These are phyloP conservation scores for Pseudotulostoma volvatum DNA, from an alignment of 495 filamentous ascomycete species.

Conservation along the genomic window DNA sequence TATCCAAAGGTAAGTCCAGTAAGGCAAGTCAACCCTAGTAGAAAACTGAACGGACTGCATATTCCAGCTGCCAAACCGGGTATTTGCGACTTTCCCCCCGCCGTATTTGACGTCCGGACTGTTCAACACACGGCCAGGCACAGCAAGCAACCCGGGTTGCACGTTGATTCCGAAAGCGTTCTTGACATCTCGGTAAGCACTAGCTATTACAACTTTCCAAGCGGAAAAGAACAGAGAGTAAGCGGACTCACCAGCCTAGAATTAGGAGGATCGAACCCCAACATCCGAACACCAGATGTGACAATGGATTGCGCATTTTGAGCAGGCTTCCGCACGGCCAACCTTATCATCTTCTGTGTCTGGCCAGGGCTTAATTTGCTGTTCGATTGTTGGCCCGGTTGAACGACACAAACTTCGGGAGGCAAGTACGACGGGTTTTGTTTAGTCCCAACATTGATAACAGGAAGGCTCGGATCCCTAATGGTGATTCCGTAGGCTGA, in stretches of 20 bases:
- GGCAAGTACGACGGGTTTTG: conserved; percentile 42
- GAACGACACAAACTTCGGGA: conserved; percentile 40
- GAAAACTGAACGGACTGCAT: conserved; percentile 32
- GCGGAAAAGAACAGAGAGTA: neutral
- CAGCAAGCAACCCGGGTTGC: conserved; percentile 40
- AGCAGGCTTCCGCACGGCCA: conserved; percentile 45
- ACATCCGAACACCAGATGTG: conserved; percentile 28
- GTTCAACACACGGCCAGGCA: conserved; percentile 43
- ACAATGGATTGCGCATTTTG: conserved; percentile 47
- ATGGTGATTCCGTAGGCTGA: conserved; percentile 9
- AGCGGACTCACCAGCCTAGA: conserved; percentile 15
- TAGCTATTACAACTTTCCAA: conserved; percentile 7
- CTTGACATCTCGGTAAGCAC: conserved; percentile 6
- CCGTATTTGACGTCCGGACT: conserved; percentile 31
- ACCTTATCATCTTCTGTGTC: conserved; percentile 42
- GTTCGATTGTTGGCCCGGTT: conserved; percentile 43
- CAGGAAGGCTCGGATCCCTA: conserved; percentile 39
- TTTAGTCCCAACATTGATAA: conserved; percentile 49
- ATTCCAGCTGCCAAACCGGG: conserved; percentile 38
- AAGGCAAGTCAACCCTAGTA: conserved; percentile 13
- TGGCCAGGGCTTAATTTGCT: conserved; percentile 33
- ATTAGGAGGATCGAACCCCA: conserved; percentile 23
- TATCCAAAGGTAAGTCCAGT: conserved; percentile 18
- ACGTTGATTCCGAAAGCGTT: conserved; percentile 38
- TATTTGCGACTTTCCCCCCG: conserved; percentile 7